Evolutionary conservation across 2,329 filamentous ascomycete species (phyloP), one percentile per base, ranked within the genome.

Genomic region (Trichoderma atroviride): DNA sequence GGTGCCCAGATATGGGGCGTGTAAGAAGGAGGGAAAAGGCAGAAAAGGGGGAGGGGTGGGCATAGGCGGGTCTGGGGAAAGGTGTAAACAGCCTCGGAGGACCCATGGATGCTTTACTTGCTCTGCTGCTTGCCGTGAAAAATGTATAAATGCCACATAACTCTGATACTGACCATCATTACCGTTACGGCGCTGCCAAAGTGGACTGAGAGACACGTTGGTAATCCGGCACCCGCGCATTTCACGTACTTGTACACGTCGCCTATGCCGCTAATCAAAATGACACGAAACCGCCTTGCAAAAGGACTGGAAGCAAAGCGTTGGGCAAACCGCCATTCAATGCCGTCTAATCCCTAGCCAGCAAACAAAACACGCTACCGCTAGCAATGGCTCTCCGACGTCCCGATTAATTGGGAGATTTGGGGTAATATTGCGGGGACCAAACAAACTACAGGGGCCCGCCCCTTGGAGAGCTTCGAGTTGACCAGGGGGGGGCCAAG

Each of bases 321-420:
- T 58, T 66, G 55, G 55, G 37, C 50, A 65, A 64, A 43, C 33
- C 50, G 14, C 16, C 27, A 56, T 33, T 33, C 40, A 65, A 65
- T 50, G 31, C 61, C 27, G 47, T 24, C 47, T 50, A 47, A n/a
- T 9, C 16, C 16, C 33, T 22, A 19, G 50, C 11, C 59, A 13
- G 24, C 60, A 63, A 47, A 50, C 60, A 63, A 35, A 53, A 53
- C 40, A 43, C 40, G 47, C 61, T 64, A 43, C 43, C n/a, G 16
- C 43, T 47, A 22, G 43, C n/a, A 22, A 47, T 27, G 58, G 53
- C 37, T 40, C 37, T 40, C 63, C 63, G 63, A 50, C 53, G 63
- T 59, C 55, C 63, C 63, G 63, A 59, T 67, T 31, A 59, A 67
- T 67, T 67, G 63, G 63, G 63, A 65, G 40, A 66, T 58, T 67